Conservation (phyloP, 2,329 filamentous ascomycete genomes). For the Catunica adiposa region DNA sequence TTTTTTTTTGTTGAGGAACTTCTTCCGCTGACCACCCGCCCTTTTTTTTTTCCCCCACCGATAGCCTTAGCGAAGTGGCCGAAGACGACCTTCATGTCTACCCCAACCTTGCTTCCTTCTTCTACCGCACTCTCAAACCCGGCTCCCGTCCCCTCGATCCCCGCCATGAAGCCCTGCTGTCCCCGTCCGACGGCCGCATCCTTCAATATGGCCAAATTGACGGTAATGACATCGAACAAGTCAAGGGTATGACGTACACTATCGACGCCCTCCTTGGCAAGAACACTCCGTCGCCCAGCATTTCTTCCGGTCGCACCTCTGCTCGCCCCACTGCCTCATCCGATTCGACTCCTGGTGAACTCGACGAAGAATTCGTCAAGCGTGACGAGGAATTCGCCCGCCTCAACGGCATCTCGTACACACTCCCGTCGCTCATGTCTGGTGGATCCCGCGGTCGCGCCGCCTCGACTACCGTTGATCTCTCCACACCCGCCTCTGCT, state of each 20-base stretch:
- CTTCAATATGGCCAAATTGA: slow-evolving; percentile 87
- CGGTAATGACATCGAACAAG: slow-evolving; percentile 89
- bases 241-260: slow-evolving; percentile 97
- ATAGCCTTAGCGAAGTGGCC: slow-evolving; percentile 64
- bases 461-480: slow-evolving; percentile 36
- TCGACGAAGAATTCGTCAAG: slow-evolving; percentile 51
- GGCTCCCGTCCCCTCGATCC: slow-evolving; percentile 73
- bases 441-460: slow-evolving; percentile 38
- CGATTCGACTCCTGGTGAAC: slow-evolving; percentile 19
- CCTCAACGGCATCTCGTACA: slow-evolving; percentile 92
- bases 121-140: slow-evolving; percentile 87
- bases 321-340: slow-evolving; percentile 14
- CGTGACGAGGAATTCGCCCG: slow-evolving; percentile 84
- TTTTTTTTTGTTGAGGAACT: slow-evolving; percentile 5
- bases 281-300: slow-evolving; percentile 37
- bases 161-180: slow-evolving; percentile 62
- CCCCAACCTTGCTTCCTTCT: slow-evolving; percentile 88
- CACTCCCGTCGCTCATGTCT: slow-evolving; percentile 71
- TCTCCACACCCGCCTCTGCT: slow-evolving; percentile 59
- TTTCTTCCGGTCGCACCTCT: slow-evolving; percentile 23
- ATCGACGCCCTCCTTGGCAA: slow-evolving; percentile 80
- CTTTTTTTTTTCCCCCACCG: slow-evolving; percentile 11
- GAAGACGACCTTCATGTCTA: slow-evolving; percentile 81
- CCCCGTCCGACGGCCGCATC: slow-evolving; percentile 77
- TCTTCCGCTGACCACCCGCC: background rate